Base-by-base conservation (phyloP, 768 basidiomycete species). In the Lyophyllum semitale region DNA sequence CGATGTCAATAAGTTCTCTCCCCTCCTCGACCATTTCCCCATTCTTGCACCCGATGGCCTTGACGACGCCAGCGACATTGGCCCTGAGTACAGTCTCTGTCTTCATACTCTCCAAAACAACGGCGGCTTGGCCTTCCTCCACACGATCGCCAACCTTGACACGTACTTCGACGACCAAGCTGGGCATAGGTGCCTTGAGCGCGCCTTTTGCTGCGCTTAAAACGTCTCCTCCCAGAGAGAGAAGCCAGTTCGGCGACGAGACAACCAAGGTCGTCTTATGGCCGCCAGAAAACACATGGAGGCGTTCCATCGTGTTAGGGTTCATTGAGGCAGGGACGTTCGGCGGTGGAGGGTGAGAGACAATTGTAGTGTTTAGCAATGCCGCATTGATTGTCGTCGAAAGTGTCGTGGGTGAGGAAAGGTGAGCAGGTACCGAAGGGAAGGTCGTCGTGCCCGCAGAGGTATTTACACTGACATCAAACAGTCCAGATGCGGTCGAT, bases 81-180 rank as follows among this genome's bases (percentile, higher is more conserved):
- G 92, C 85, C 51, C 93, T 78, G 59, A 97, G 69, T 38, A 93
- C 89, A 35, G 90, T 95, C 73, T 96, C 94, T 59, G 94, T 97
- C 83, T 98, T 98, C 95, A 97, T 98, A 66, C 94, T 96, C 74
- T 96, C 95, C 65, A 96, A 72, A 5, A 95, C 84, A 27, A 94
- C 85, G 8, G 93, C 79, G 8, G 83, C 83, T 65, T 95, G 89
- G 0, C 92, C 93, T 64, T 82, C 86, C 71, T 88, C 85, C 37
- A 97, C 90, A 13, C 70, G 75, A 48, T 95, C 89, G 4, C 94
- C 95, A 1, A 82, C 75, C 55, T 78, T 79, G 30, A 95, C 94
- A 17, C 80, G 81, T 48, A 97, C 88, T 51, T 96, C 93, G 4
- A 97, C 94, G 1, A 97, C 88, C 47, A 94, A 79, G 68, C 92